Conservation (phyloP, 192 early-diverging fungal genomes). For the Dimargaris verticillata region DNA sequence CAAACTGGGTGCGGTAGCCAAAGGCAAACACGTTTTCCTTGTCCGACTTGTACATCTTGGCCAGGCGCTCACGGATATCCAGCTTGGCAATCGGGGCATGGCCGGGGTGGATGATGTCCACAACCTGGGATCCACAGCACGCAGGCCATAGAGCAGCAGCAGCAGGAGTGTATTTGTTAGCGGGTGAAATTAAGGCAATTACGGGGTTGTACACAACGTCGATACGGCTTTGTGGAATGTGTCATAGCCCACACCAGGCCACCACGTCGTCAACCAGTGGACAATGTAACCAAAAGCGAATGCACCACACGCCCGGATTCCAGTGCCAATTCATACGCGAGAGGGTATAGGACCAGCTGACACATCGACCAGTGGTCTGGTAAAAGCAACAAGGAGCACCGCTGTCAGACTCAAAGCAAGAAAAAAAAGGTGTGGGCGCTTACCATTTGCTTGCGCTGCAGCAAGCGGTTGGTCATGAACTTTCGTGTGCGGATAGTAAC, state of each 20-base stretch:
- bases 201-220: neutral
- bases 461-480: conserved; percentile 97
- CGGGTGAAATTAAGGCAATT: neutral
- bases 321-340: neutral
- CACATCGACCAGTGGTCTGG: no score
- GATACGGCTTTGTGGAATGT: neutral
- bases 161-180: no score
- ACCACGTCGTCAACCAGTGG: neutral
- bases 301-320: neutral
- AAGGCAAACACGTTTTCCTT: conserved; percentile 79
- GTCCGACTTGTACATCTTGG: conserved; percentile 89
- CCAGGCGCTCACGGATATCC: conserved; percentile 83
- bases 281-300: neutral
- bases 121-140: conserved; percentile 24
- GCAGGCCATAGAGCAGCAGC: no score
- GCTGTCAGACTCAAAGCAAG: neutral
- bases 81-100: conserved; percentile 83
- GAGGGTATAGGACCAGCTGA: no score
- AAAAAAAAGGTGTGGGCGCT: neutral
- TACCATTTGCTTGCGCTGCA: conserved; percentile 90
- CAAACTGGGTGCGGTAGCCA: conserved; percentile 90
- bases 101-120: conserved; percentile 91
- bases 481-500: conserved; percentile 97
- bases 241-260: neutral
- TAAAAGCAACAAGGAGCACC: no score